phyloP scores from a whole-genome alignment of 495 filamentous ascomycete genomes.

The Penicillium canariense region DNA sequence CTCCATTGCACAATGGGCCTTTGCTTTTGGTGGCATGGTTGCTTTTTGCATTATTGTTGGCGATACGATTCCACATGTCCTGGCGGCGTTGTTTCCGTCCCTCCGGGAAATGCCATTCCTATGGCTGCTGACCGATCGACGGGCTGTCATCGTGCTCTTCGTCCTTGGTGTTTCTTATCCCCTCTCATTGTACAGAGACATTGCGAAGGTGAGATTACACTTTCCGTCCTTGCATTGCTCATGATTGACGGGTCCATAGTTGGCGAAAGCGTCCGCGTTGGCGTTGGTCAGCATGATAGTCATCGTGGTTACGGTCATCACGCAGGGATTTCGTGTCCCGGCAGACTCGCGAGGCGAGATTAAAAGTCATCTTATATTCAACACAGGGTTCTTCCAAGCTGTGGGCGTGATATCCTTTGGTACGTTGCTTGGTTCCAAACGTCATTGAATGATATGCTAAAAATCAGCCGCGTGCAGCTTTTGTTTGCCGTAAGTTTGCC shows the following conservation, averaged over 20 bases:
- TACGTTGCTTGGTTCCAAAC: constrained; percentile 35
- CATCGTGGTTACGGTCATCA: constrained; percentile 85
- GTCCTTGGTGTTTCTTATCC: constrained; percentile 87
- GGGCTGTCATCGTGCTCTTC: constrained; percentile 81
- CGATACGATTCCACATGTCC: constrained; percentile 89
- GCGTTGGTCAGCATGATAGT: constrained; percentile 88
- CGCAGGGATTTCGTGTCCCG: constrained; percentile 74
- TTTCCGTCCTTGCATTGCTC: not conserved
- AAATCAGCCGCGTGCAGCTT: constrained; percentile 50
- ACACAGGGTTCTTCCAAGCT: constrained; percentile 87
- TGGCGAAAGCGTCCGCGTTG: constrained; percentile 91
- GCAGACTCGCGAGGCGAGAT: constrained; percentile 66
- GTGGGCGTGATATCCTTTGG: constrained; percentile 97
- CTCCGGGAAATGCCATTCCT: constrained; percentile 70
- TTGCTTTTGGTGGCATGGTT: constrained; percentile 98
- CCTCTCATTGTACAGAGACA: constrained; percentile 88
- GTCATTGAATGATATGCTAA: constrained; percentile 28
- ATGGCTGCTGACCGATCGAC: constrained; percentile 75
- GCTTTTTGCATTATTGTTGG: constrained; percentile 97
- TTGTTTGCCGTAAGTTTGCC: constrained; percentile 69
- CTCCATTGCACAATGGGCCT: constrained; percentile 87
- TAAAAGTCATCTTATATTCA: constrained; percentile 64
- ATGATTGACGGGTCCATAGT: constrained; percentile 43
- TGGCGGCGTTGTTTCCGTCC: constrained; percentile 76
- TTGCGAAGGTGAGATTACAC: constrained; percentile 78